Evolutionary conservation across 2,329 filamentous ascomycete species (phyloP), one percentile per base, ranked within the genome.

Genomic region (Akanthomyces uredinophilus): DNA sequence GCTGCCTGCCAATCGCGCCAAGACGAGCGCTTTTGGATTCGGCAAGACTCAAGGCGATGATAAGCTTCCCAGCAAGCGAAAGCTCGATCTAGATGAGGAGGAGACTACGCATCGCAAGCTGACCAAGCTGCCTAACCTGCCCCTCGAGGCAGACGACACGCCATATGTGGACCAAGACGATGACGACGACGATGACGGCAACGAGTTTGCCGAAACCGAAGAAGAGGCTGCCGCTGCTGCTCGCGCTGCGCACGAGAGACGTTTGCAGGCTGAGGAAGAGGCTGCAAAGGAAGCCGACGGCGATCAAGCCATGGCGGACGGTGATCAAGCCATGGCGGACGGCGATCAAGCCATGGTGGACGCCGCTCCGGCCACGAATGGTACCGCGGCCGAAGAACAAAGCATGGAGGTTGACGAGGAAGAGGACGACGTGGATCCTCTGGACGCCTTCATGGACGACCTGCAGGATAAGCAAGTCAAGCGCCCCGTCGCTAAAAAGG

Each of bases 371-470:
- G 64, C 63, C 24, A 59, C 63, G 20, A 66, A 64, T 49, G 62
- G 64, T 18, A 29, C 60, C 6, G 63, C 68, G 10, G 64, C 67
- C 46, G 63, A 68, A 50, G 67, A 64, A 56, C 80, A 82, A 39
- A 70, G 77, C 39, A 88, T 87, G 84, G 81, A 86, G 32, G 76
- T 85, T 63, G 85, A 87, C 66, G 76, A 72, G 60, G 73, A 77
- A 37, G 81, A 86, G 61, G 87, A 92, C 60, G 91, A 92, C 51
- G 77, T 95, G 41, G 95, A 99, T 73, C 92, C 95, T 8, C 80
- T 99, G 43, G 95, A 99, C 77, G 94, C 92, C n/a, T 99, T 96
- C 78, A 99, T 99, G 95, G 89, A 87, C 58, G 85, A 83, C 64
- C 80, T 87, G 18, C 80, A 83, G 60, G 74, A 82, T 44, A 75